phyloP scores from a whole-genome alignment of 352 stramenopile species.

The Salisapilia sapeloensis region DNA sequence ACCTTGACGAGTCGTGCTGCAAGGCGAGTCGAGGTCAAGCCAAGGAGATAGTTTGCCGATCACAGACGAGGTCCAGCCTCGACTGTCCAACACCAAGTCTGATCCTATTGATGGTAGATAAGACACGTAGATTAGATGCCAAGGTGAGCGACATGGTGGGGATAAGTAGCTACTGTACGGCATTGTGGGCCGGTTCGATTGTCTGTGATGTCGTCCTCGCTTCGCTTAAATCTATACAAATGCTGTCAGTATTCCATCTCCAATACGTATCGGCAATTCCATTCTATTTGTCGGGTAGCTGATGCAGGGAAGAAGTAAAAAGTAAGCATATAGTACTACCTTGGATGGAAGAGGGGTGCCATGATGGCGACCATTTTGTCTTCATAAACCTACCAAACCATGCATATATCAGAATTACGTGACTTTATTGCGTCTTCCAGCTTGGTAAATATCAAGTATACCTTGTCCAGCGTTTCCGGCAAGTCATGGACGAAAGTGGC shows the following conservation, averaged over 20 bases:
- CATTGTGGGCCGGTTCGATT: conserved; percentile 31
- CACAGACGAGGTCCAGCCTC: conserved; percentile 66
- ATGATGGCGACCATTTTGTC: conserved; percentile 70
- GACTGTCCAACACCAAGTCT: conserved; percentile 71
- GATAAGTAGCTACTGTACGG: conserved; percentile 12
- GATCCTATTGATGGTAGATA: conserved; percentile 11
- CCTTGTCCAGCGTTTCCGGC: conserved; percentile 21
- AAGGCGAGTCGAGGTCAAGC: conserved; percentile 49
- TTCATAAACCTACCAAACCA: conserved; percentile 26
- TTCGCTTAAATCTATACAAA: conserved; percentile 44
- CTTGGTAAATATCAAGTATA: too few species aligned
- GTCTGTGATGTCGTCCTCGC: conserved; percentile 42
- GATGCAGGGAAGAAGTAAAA: neutral
- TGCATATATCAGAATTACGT: too few species aligned
- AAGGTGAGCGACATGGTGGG: neutral
- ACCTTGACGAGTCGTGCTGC: conserved; percentile 14
- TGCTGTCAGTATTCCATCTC: neutral
- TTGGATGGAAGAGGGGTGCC: conserved; percentile 67
- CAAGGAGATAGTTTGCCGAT: conserved; percentile 67
- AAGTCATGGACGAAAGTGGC: conserved; percentile 58
- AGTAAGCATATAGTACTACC: conserved; percentile 9
- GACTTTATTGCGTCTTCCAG: too few species aligned
- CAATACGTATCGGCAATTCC: too few species aligned
- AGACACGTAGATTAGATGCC: neutral
- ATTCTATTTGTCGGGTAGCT: too few species aligned